These are phyloP conservation scores for Lactarius hatsudake DNA, from an alignment of 768 basidiomycete genomes.

Conservation along the genomic window DNA sequence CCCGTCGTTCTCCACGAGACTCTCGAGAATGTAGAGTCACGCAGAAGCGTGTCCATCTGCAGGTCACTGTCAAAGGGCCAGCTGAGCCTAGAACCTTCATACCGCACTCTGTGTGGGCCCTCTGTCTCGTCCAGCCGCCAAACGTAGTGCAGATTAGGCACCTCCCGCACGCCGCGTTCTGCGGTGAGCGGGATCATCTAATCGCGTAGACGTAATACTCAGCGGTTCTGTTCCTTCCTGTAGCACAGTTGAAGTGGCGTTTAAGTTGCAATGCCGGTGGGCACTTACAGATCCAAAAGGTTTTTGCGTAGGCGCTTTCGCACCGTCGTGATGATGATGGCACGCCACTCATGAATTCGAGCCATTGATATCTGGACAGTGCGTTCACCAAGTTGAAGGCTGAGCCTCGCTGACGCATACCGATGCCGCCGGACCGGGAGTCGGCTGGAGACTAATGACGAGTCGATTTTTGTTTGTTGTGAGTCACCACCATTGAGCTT, in stretches of 20 bases:
- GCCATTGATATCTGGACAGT: conserved; percentile 59
- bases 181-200: conserved; percentile 61
- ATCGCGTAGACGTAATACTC: conserved; percentile 56
- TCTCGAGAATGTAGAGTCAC: conserved; percentile 74
- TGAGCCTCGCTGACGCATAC: conserved; percentile 55
- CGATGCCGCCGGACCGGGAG: conserved; percentile 47
- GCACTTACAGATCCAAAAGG: conserved; percentile 64
- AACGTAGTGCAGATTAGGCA: conserved; percentile 42
- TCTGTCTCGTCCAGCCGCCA: conserved; percentile 93
- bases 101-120: conserved; percentile 86
- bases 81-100: conserved; percentile 44
- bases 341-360: conserved; percentile 71
- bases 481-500: conserved; percentile 45
- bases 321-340: conserved; percentile 64
- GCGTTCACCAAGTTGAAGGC: conserved; percentile 60
- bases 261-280: background rate
- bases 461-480: conserved; percentile 52
- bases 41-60: conserved; percentile 70
- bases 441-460: conserved; percentile 48
- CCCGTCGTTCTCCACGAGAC: conserved; percentile 79
- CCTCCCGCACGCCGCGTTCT: conserved; percentile 84
- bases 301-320: conserved; percentile 70
- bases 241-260: conserved; percentile 4
- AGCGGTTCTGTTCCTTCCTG: conserved; percentile 76
- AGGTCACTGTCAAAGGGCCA: conserved; percentile 66